Evolutionary conservation across 805 yeast genomes (phyloP).

Genomic region (Ogataea pignaliae): DNA sequence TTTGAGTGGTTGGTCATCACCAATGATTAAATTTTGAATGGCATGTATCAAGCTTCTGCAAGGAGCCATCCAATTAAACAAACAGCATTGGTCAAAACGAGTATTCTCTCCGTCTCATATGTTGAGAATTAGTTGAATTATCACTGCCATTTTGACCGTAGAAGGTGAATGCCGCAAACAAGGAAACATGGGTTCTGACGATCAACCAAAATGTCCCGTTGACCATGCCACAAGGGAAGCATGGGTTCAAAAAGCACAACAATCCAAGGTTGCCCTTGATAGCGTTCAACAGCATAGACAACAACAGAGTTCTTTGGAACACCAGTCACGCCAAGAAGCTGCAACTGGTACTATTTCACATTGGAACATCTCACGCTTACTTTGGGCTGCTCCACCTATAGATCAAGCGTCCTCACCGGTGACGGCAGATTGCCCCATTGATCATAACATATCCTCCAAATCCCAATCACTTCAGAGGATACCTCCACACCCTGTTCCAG

Average conservation of each 20-base stretch:
- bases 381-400: not conserved
- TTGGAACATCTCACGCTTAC: slow-evolving; percentile 3
- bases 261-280: slow-evolving; percentile 7
- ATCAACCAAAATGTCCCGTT: slow-evolving; percentile 56
- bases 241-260: slow-evolving; percentile 44
- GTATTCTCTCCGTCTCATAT: not conserved
- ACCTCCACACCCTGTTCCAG: slow-evolving; percentile 7
- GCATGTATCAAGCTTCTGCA: not conserved
- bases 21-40: no score
- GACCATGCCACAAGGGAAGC: slow-evolving; percentile 55
- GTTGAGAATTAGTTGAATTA: no score
- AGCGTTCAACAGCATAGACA: not conserved
- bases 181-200: slow-evolving; percentile 13
- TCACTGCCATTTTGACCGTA: no score
- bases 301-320: not conserved
- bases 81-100: slow-evolving; percentile 11
- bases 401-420: not conserved
- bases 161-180: no score
- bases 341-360: not conserved
- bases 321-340: not conserved
- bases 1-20: no score
- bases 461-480: not conserved
- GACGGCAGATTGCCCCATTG: slow-evolving; percentile 2
- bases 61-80: slow-evolving; percentile 10
- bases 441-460: not conserved